A percentile compares a stretch with the other conserved stretches of the same genome.
Conservation (phyloP, 2,329 filamentous ascomycete genomes). For the Raffaelea arxii region DNA sequence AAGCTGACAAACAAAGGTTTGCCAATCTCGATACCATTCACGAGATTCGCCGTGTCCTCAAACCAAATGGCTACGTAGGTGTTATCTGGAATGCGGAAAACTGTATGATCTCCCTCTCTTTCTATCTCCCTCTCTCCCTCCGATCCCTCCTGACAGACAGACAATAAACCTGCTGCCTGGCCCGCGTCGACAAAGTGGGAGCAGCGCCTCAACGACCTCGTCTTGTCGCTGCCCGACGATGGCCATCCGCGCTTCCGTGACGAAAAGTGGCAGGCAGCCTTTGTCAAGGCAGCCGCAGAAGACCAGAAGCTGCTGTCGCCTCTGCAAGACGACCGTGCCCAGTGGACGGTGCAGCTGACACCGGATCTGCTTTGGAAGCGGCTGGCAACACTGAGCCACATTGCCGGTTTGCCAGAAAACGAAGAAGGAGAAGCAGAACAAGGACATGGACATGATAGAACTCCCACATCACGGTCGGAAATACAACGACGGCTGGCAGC, state of each 20-base stretch:
- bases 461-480: conserved; percentile 30
- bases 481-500: conserved; percentile 43
- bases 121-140: not conserved
- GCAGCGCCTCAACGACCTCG: conserved; percentile 47
- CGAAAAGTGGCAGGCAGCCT: conserved; percentile 52
- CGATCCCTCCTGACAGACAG: conserved; percentile 28
- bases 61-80: conserved; percentile 49
- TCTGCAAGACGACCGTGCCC: conserved; percentile 43
- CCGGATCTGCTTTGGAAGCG: conserved; percentile 55
- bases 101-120: conserved; percentile 35
- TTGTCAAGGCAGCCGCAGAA: conserved; percentile 37
- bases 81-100: conserved; percentile 69
- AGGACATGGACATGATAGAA: not conserved
- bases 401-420: conserved; percentile 43
- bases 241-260: conserved; percentile 56
- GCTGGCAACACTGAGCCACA: conserved; percentile 57
- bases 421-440: too few species aligned
- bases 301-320: conserved; percentile 46
- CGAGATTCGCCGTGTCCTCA: conserved; percentile 57
- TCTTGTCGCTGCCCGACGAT: conserved; percentile 43
- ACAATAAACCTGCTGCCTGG: conserved; percentile 54
- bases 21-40: conserved; percentile 50
- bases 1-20: conserved; percentile 41
- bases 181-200: conserved; percentile 51
- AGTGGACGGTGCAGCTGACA: conserved; percentile 48